phyloP scores from a whole-genome alignment of 108 stramenopile species.

The Fistulifera pelliculosa region DNA sequence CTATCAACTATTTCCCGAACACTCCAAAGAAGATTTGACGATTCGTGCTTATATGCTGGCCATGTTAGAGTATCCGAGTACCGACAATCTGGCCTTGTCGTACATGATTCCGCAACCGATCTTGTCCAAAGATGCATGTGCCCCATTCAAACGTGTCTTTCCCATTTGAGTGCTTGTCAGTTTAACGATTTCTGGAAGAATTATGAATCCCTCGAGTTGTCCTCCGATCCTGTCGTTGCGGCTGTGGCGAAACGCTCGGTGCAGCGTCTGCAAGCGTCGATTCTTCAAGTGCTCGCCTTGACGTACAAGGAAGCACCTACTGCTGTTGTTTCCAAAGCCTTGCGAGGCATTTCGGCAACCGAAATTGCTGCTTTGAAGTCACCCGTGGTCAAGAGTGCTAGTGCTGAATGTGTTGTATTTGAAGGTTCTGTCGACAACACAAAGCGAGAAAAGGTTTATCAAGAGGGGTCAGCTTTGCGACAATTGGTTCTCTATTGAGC shows the following conservation, averaged over 20 bases:
- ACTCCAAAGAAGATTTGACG: slow-evolving; percentile 18
- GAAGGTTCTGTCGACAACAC: slow-evolving; percentile 58
- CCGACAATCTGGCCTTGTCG: slow-evolving; percentile 57
- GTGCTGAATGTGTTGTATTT: slow-evolving; percentile 47
- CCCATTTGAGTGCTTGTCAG: slow-evolving; percentile 61
- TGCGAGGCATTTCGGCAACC: slow-evolving; percentile 37
- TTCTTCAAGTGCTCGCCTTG: slow-evolving; percentile 50
- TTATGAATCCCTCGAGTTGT: slow-evolving; percentile 34
- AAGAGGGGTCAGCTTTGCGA: slow-evolving; percentile 37
- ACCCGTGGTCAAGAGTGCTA: slow-evolving; percentile 28
- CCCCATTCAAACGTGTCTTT: slow-evolving; percentile 44
- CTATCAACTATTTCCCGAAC: slow-evolving; percentile 67
- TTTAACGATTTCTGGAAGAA: slow-evolving; percentile 72
- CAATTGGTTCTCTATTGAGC: slow-evolving; percentile 37
- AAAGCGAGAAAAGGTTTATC: slow-evolving; percentile 56
- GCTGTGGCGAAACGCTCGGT: slow-evolving; percentile 31
- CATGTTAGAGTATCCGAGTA: slow-evolving; percentile 47
- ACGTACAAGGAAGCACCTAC: slow-evolving; percentile 59
- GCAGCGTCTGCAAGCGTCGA: slow-evolving; percentile 32
- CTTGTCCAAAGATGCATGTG: slow-evolving; percentile 46
- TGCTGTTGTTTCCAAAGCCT: slow-evolving; percentile 31
- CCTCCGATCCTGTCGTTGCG: slow-evolving; percentile 29
- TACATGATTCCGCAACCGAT: slow-evolving; percentile 67
- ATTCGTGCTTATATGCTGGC: slow-evolving; percentile 38
- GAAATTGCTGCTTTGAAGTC: slow-evolving; percentile 25